Evolutionary conservation across 208 protist genomes (phyloP), one percentile per base, ranked within the genome.

Genomic region (Phytomonas sp.): DNA sequence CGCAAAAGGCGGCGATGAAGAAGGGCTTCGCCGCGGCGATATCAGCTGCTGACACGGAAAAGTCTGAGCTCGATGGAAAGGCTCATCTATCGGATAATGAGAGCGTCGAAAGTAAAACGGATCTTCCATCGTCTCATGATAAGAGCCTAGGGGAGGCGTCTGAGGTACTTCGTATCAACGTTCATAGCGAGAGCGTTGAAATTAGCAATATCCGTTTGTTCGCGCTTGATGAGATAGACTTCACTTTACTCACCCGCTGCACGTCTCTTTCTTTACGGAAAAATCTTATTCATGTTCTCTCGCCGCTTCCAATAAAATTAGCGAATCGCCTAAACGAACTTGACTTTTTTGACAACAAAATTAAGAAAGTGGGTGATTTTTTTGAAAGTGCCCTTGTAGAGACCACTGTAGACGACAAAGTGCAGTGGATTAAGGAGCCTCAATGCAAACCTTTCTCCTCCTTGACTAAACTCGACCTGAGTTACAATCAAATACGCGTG

Each of bases 261-360:
- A 88, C 64, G 2, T 77, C 59, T 0, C 78, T 97, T 31, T 87
- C 83, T 0, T 64, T 97, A 23, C 83, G 92, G 4, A 94, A 97
- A 66, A 97, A 97, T 70, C 80, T 97, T 31, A 87, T 97, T 46
- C 88, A 96, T 60, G 84, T 89, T 34, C 70, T 97, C 0, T 73
- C 77, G 32, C 76, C 83, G 2, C 79, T 97, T 60, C 92, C 92
- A 4, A 67, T 85, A 62, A 67, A 84, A 34, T 74, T 96, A 30
- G 80, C 80, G 0, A 60, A 71, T 20, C 80, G 85, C 17, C 81
- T 97, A 4, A 61, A 74, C 7, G 83, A 91, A 36, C 78, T 97
- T 1, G 94, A 97, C 63, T 70, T 97, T 31, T 97, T 96, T 66
- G 94, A 97, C 74, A 97, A 97, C 79, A 95, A 97, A 66, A 85